Base-by-base conservation (phyloP, 1,284 basidiomycete species). In the Apiotrichum domesticum region DNA sequence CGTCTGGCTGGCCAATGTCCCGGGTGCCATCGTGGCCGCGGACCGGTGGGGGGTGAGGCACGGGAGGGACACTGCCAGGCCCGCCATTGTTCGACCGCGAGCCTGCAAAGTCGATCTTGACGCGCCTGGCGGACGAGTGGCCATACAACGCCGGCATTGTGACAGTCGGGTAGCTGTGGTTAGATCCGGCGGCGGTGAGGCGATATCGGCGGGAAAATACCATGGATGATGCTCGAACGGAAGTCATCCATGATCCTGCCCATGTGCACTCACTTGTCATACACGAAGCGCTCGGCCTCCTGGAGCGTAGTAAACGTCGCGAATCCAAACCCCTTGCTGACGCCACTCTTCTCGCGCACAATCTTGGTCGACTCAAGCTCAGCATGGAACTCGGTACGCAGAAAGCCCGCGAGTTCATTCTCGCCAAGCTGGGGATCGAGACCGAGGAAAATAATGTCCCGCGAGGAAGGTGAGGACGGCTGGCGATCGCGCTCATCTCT, bases 321-420 rank as follows among this genome's bases (percentile, higher is more conserved):
- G 76, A 97, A 97, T 52, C 91, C 93, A 72, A 94, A 95, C 68
- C 88, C 87, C 79, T 93, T 93, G 54, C 90, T 92, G 61, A 82
- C 77, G 82, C 91, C 90, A 82, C 83, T 82, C 83, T 88, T 87
- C 77, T 96, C 93, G 80, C 88, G 85, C 74, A 94, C 92, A 65
- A 97, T 91, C 67, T 90, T 94, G 63, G 67, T 65, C 15, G 63
- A 64, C 42, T 78, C 77, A 47, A 80, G 61, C 8, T 62, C 52
- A 6, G 73, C 72, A 42, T 68, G 57, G 62, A 85, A 85, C 71
- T 87, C 81, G 59, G 81, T 82, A 57, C 83, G 79, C 61, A 94
- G 83, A 63, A 48, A 50, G 58, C 77, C 72, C 67, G 83, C 86
- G 78, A 94, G 90, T 80, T 92, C 90, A 65, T 85, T 84, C 79